Base-by-base conservation (phyloP, 768 basidiomycete genomes). In the Kwoniella dendrophila region DNA sequence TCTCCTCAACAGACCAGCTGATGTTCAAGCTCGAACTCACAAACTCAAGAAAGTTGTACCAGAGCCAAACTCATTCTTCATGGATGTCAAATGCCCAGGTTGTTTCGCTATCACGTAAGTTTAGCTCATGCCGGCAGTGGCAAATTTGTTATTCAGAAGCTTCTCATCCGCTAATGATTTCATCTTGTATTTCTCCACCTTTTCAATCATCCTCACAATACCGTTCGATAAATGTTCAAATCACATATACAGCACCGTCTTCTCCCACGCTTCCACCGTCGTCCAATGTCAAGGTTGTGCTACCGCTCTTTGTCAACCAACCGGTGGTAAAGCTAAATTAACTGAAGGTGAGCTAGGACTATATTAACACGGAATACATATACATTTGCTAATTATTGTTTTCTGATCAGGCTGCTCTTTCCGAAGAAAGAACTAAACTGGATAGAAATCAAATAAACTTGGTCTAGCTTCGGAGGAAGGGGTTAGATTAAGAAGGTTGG, bases 31-130 rank as follows among this genome's bases (percentile, higher is more conserved):
- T 81, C 87, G 84, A 81, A 88, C 87, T 81, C 95, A 98, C 89
- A 98, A 98, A 86, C 90, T 97, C 81, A 98, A 99, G 86, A 89
- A 93, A 80, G 88, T 98, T 74, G 96, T 99, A 73, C 96, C 97
- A 83, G 88, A 88, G 55, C 96, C 96, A 69, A 92, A 97, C 83
- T 98, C 95, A 34, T 98, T 91, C 83, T 98, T 98, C 83, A 98
- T 99, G 96, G 96, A 99, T 77, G 94, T 98, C 75, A 99, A 98
- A 82, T 98, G 95, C 83, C 88, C 95, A 73, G 93, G 79, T 52
- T 80, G 79, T 66, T 80, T 79, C 79, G 76, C 78, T 66, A 80
- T 80, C 74, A 78, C 77, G 75, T 77, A 47, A 62, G 75, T 76
- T 51, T 20, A n/a, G 3, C 30, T 51, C 34, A 27, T 29, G 18